phyloP scores from a whole-genome alignment of 2,329 filamentous ascomycete species.

The Pseudofabraea citricarpa region DNA sequence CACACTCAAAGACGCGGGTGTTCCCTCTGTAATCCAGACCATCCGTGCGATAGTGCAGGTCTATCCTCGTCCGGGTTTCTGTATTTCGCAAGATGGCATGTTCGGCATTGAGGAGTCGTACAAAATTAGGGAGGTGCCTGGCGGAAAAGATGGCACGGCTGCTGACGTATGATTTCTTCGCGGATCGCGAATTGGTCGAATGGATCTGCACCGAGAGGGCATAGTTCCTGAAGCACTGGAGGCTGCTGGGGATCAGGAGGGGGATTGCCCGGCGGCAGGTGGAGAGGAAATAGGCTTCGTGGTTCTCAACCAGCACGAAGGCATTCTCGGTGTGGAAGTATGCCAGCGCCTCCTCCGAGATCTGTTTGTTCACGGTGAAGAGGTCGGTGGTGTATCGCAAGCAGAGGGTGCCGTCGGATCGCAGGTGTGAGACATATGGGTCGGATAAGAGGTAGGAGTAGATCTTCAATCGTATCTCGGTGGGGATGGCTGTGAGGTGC shows the following conservation, averaged over 20 bases:
- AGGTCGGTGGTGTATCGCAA: background rate
- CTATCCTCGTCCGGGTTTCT: background rate
- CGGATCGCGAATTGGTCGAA: background rate
- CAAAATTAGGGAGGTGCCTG: background rate
- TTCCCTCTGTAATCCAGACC: background rate
- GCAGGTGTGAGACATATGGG: background rate
- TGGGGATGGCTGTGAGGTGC: background rate
- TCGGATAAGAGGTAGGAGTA: background rate
- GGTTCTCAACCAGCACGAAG: background rate
- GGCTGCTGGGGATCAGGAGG: background rate
- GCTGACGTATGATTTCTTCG: background rate
- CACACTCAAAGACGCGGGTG: background rate
- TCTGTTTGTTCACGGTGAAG: conserved; percentile 1
- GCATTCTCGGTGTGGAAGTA: conserved; percentile 2
- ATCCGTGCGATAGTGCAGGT: background rate
- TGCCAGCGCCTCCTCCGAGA: background rate
- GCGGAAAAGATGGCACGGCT: background rate
- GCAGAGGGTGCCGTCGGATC: background rate
- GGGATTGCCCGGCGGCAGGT: conserved; percentile 1
- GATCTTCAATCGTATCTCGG: conserved; percentile 1
- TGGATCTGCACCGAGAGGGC: background rate
- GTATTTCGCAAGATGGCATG: conserved; percentile 1
- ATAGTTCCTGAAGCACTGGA: conserved; percentile 1
- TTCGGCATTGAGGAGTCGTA: background rate
- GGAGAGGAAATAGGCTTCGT: conserved; percentile 1